These are phyloP conservation scores for Hanseniaspora guilliermondii DNA, from an alignment of 805 yeast species.

Conservation along the genomic window DNA sequence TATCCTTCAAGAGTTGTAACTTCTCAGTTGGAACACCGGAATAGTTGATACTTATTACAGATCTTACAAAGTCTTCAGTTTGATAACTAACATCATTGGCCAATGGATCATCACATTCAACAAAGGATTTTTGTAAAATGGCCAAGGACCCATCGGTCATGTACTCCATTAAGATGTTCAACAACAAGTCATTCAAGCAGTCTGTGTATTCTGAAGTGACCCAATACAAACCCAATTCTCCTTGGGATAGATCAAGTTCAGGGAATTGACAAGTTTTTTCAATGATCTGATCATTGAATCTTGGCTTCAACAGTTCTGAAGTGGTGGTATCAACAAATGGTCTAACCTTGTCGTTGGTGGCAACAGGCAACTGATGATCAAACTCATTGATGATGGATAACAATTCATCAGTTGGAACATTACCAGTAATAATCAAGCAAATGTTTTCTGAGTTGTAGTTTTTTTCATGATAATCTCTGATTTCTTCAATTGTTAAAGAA, in stretches of 20 bases:
- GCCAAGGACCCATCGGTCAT: slow-evolving; percentile 70
- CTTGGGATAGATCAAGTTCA: slow-evolving; percentile 74
- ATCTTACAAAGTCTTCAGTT: slow-evolving; percentile 60
- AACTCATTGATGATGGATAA: slow-evolving; percentile 46
- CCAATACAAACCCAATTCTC: slow-evolving; percentile 66
- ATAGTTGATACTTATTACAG: slow-evolving; percentile 43
- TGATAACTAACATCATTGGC: slow-evolving; percentile 59
- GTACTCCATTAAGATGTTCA: slow-evolving; percentile 60
- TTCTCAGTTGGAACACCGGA: slow-evolving; percentile 66
- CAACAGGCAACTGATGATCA: slow-evolving; percentile 42
- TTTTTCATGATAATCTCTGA: slow-evolving; percentile 57
- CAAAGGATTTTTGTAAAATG: slow-evolving; percentile 53
- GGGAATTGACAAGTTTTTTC: slow-evolving; percentile 61
- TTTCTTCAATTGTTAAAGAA: slow-evolving; percentile 55
- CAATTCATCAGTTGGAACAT: slow-evolving; percentile 65
- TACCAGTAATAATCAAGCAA: slow-evolving; percentile 73
- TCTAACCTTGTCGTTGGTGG: slow-evolving; percentile 32
- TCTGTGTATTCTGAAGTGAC: slow-evolving; percentile 60
- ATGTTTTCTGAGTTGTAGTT: slow-evolving; percentile 74
- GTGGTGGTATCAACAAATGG: slow-evolving; percentile 62
- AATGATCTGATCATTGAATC: slow-evolving; percentile 6
- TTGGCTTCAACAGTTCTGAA: slow-evolving; percentile 9
- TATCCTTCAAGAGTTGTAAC: slow-evolving; percentile 41
- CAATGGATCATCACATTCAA: slow-evolving; percentile 70
- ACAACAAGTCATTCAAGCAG: slow-evolving; percentile 46